A percentile compares a stretch with the other conserved stretches of the same genome.
phyloP scores from a whole-genome alignment of 2,329 filamentous ascomycete genomes.

The Ceratocystis alfenasii region DNA sequence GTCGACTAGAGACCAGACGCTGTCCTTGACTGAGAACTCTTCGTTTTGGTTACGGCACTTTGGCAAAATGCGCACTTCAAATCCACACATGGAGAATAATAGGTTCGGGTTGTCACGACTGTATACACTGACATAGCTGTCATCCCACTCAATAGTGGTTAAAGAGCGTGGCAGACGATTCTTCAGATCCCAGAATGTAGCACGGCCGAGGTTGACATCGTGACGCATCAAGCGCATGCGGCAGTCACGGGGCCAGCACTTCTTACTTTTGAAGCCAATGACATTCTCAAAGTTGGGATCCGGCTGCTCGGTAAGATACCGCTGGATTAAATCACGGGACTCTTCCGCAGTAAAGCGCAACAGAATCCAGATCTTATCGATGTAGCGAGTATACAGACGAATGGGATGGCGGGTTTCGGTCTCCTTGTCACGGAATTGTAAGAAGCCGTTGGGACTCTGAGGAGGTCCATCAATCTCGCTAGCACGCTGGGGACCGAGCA shows the following conservation, averaged over 20 bases:
- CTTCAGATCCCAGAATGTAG: slow-evolving; percentile 98
- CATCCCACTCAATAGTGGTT: slow-evolving; percentile 97
- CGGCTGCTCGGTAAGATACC: slow-evolving; percentile 93
- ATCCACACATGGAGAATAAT: slow-evolving; percentile 94
- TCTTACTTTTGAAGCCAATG: slow-evolving; percentile 98
- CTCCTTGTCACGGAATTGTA: slow-evolving; percentile 88
- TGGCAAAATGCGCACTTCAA: slow-evolving; percentile 90
- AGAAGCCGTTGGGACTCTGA: slow-evolving; percentile 88
- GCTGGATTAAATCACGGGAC: slow-evolving; percentile 87
- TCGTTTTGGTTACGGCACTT: slow-evolving; percentile 93
- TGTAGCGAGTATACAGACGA: slow-evolving; percentile 91
- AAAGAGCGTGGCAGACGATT: slow-evolving; percentile 88
- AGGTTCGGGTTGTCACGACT: slow-evolving; percentile 95
- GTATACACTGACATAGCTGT: slow-evolving; percentile 96
- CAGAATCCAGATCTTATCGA: slow-evolving; percentile 98
- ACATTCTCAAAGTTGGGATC: slow-evolving; percentile 99
- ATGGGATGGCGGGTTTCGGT: slow-evolving; percentile 92
- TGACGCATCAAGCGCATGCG: slow-evolving; percentile 98
- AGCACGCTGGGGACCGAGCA: slow-evolving; percentile 88
- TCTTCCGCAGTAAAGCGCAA: slow-evolving; percentile 88
- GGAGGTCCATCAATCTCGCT: slow-evolving; percentile 94
- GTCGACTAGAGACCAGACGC: slow-evolving; percentile 93
- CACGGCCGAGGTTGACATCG: slow-evolving; percentile 92
- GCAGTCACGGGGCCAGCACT: slow-evolving; percentile 96
- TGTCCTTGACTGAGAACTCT: slow-evolving; percentile 94